Evolutionary conservation across 768 basidiomycete species (phyloP).

Genomic region (Pleurotus eryngii): DNA sequence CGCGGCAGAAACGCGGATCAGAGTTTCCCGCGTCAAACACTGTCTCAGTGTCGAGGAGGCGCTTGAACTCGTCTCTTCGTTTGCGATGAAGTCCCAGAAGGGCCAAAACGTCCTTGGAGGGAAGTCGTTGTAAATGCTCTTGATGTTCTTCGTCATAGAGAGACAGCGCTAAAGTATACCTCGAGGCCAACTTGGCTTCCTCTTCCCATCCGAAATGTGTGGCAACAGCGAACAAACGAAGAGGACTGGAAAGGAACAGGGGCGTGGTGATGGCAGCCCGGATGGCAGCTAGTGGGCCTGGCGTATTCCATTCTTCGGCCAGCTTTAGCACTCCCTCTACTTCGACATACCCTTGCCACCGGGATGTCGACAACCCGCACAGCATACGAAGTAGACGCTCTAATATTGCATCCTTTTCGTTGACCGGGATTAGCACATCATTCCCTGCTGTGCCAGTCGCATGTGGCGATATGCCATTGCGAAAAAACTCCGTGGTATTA

Average conservation of each 20-base stretch:
- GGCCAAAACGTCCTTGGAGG: constrained; percentile 29
- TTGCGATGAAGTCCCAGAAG: constrained; percentile 39
- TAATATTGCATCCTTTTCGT: constrained; percentile 33
- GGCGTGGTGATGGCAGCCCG: constrained; percentile 40
- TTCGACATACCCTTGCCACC: constrained; percentile 38
- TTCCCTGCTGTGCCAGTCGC: constrained; percentile 2
- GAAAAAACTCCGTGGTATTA: constrained; percentile 36
- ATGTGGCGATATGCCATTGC: constrained; percentile 20
- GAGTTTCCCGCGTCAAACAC: constrained; percentile 37
- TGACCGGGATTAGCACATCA: constrained; percentile 19
- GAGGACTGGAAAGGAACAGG: constrained; percentile 37
- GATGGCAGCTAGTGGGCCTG: constrained; percentile 39
- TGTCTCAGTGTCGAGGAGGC: constrained; percentile 29
- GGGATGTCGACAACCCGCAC: constrained; percentile 36
- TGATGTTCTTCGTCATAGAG: constrained; percentile 32
- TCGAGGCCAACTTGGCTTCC: constrained; percentile 39
- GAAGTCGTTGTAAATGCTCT: constrained; percentile 29
- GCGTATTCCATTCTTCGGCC: constrained; percentile 44
- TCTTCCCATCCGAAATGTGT: constrained; percentile 42
- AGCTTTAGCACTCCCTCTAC: constrained; percentile 35
- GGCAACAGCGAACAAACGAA: constrained; percentile 46
- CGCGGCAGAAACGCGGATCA: constrained; percentile 22
- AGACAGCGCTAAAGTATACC: constrained; percentile 35
- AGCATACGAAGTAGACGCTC: constrained; percentile 38
- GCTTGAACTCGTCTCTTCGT: constrained; percentile 35